These are phyloP conservation scores for Phenoliferia sp. DNA, from an alignment of 1,284 basidiomycete species.

Conservation along the genomic window DNA sequence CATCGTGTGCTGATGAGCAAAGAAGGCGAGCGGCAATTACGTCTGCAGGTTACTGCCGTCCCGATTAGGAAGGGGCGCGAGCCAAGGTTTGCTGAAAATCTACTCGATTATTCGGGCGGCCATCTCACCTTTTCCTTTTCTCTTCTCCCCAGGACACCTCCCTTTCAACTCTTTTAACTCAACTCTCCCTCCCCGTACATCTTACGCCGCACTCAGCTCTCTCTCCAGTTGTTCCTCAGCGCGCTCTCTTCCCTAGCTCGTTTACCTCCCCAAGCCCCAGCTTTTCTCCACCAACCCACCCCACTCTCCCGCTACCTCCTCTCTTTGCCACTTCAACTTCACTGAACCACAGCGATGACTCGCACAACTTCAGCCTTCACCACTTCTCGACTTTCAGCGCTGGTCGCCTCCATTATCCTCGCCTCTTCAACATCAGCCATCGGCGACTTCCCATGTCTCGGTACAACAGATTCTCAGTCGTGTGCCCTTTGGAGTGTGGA, in stretches of 20 bases:
- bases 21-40: too few species aligned
- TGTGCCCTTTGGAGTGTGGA: conserved; percentile 23
- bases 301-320: background rate
- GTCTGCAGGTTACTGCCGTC: background rate
- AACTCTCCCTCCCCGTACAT: background rate
- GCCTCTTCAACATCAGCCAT: conserved; percentile 17
- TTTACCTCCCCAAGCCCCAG: background rate
- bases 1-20: too few species aligned
- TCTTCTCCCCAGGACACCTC: background rate
- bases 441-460: conserved; percentile 31
- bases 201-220: background rate
- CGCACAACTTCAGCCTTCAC: background rate
- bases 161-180: background rate
- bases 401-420: conserved; percentile 5
- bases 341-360: background rate
- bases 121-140: background rate
- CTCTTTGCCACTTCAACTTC: too few species aligned
- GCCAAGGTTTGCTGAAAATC: background rate
- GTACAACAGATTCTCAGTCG: conserved; percentile 16
- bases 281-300: background rate
- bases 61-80: background rate
- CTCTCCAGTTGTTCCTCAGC: background rate
- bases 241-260: background rate
- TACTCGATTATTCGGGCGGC: background rate
- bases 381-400: background rate